These are phyloP conservation scores for Elongisporangium anandrum DNA, from an alignment of 352 stramenopile species.

Conservation along the genomic window DNA sequence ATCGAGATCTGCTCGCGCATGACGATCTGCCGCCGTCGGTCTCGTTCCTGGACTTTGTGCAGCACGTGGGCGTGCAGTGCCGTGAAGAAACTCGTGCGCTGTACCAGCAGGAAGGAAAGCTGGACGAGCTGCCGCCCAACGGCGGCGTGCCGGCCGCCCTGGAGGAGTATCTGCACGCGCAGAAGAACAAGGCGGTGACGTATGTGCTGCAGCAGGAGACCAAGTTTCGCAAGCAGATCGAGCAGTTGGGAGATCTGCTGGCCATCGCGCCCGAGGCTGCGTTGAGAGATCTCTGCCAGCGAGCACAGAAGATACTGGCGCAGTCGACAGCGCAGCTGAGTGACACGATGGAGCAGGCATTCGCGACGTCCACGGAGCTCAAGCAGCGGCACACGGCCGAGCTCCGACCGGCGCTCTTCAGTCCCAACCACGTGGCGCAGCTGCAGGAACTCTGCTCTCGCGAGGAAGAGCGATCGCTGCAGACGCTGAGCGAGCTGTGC, in stretches of 20 bases:
- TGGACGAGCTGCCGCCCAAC: constrained; percentile 53
- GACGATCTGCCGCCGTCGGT: constrained; percentile 16
- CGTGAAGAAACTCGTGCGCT: constrained; percentile 48
- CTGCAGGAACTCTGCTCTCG: constrained; percentile 50
- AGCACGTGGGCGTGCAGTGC: constrained; percentile 53
- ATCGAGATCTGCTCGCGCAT: constrained; percentile 42
- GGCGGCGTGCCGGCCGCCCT: constrained; percentile 60
- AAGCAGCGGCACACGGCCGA: constrained; percentile 47
- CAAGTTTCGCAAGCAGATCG: constrained; percentile 55
- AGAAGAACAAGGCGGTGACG: constrained; percentile 49
- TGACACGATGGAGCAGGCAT: constrained; percentile 26
- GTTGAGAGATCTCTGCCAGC: constrained; percentile 27
- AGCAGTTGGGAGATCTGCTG: constrained; percentile 54
- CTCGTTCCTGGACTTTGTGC: constrained; percentile 48
- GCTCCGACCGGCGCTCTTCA: constrained; percentile 71
- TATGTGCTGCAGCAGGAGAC: constrained; percentile 54
- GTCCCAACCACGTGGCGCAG: constrained; percentile 50
- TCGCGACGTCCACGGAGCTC: constrained; percentile 30
- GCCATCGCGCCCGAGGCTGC: constrained; percentile 41
- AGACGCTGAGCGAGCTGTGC: constrained; percentile 23
- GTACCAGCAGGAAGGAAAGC: constrained; percentile 58
- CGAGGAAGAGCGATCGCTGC: constrained; percentile 36
- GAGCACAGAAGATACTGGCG: constrained; percentile 18
- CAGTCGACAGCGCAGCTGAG: constrained; percentile 8
- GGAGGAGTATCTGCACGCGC: constrained; percentile 62